phyloP scores from a whole-genome alignment of 306 rosid genomes.

The Vigna angularis region DNA sequence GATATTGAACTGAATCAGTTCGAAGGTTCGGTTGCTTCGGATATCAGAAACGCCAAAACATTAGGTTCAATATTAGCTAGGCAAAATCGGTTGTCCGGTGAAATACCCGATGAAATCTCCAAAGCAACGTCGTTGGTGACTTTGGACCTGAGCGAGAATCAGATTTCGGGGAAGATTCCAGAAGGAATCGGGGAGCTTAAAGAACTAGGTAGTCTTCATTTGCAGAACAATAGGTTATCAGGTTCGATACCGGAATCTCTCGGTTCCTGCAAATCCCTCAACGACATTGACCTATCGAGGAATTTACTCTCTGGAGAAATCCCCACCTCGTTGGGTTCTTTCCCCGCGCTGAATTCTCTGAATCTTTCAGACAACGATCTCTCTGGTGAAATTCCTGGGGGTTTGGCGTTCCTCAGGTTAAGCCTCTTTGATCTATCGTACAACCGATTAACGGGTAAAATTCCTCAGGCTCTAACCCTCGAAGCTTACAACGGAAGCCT shows the following conservation, averaged over 20 bases:
- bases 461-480: slow-evolving; percentile 64
- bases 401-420: slow-evolving; percentile 58
- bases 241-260: slow-evolving; percentile 72
- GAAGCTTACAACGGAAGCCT: slow-evolving; percentile 88
- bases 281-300: slow-evolving; percentile 58
- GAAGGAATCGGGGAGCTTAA: slow-evolving; percentile 62
- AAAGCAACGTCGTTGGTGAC: slow-evolving; percentile 59
- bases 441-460: slow-evolving; percentile 62
- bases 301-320: slow-evolving; percentile 64
- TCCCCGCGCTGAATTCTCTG: slow-evolving; percentile 65
- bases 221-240: slow-evolving; percentile 62
- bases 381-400: slow-evolving; percentile 73
- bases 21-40: slow-evolving; percentile 64
- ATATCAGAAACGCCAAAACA: slow-evolving; percentile 63
- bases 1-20: slow-evolving; percentile 66
- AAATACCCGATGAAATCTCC: slow-evolving; percentile 67
- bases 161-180: slow-evolving; percentile 66
- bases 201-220: slow-evolving; percentile 56
- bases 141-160: slow-evolving; percentile 64
- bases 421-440: slow-evolving; percentile 78
- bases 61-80: slow-evolving; percentile 53
- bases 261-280: slow-evolving; percentile 60
- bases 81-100: slow-evolving; percentile 66
- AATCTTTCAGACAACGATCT: slow-evolving; percentile 68
- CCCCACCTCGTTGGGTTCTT: slow-evolving; percentile 71